Evolutionary conservation across 1,284 basidiomycete species (phyloP).

Genomic region (Coniferiporia weirii): DNA sequence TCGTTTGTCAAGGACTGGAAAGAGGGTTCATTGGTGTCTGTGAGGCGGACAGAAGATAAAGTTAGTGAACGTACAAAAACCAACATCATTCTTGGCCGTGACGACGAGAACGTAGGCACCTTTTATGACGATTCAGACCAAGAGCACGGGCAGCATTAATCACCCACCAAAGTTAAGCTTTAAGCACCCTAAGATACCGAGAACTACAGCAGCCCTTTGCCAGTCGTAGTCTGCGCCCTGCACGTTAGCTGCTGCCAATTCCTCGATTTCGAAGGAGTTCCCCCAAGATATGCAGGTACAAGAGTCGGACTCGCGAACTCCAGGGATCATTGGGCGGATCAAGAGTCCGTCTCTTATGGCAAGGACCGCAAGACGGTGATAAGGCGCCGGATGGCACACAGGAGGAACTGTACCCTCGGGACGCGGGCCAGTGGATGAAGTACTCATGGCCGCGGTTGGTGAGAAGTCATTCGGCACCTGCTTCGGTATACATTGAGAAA

Average conservation of each 20-base stretch:
- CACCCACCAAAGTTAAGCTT: conserved; percentile 59
- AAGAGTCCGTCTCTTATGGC: conserved; percentile 56
- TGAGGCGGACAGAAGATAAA: not conserved
- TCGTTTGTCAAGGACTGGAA: conserved; percentile 13
- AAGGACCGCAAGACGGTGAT: conserved; percentile 59
- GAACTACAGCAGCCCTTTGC: conserved; percentile 52
- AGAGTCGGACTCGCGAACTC: conserved; percentile 31
- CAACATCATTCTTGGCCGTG: conserved; percentile 14
- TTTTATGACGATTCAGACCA: conserved; percentile 4
- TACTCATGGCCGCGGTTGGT: not conserved
- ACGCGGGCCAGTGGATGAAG: conserved; percentile 34
- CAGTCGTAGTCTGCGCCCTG: conserved; percentile 40
- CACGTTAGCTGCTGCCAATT: conserved; percentile 34
- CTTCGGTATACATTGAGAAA: conserved; percentile 6
- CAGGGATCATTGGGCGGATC: conserved; percentile 48
- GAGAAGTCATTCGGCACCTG: not conserved
- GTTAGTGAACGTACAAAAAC: conserved; percentile 10
- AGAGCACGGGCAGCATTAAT: not conserved
- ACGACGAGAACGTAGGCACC: conserved; percentile 18
- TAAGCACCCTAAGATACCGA: conserved; percentile 68
- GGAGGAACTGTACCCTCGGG: conserved; percentile 61
- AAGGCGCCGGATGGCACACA: conserved; percentile 64
- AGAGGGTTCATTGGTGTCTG: not conserved
- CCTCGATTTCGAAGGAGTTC: conserved; percentile 50
- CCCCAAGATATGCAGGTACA: conserved; percentile 60